Evolutionary conservation across 2,329 filamentous ascomycete genomes (phyloP), one percentile per base, ranked within the genome.

Genomic region (Cladosporium colombiae): DNA sequence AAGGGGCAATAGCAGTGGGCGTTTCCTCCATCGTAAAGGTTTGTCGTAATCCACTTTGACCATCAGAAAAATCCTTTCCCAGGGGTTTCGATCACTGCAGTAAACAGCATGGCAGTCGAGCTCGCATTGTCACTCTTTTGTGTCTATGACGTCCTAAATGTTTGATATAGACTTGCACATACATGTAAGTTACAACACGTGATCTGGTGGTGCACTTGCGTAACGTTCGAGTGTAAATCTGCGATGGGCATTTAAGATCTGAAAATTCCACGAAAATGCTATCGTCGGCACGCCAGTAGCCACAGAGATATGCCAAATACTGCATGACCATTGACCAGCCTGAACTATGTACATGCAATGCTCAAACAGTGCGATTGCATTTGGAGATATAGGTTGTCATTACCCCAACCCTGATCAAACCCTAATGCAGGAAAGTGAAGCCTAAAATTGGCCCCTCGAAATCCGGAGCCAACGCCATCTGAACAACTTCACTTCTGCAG

Each of bases 401-500:
- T 21, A 46, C 40, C 40, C 40, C 40, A 46, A 46, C 40, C 40
- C 40, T 21, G 40, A 46, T 10, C n/a, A 16, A 46, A 46, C 40
- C 40, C 40, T 46, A 46, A 21, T 11, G n/a, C 40, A 11, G 18
- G 35, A 40, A 40, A 40, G 40, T 46, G n/a, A 46, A 46, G 40
- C n/a, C 40, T 46, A 46, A 46, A 46, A 46, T 46, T 46, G 40
- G 40, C 40, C n/a, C n/a, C n/a, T 46, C 27, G 52, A 55, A 55
- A 55, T 29, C 31, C 52, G 27, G 50, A 29, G 50, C 25, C 8
- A 55, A 33, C 52, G 52, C 52, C 52, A 55, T 31, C 50, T 18
- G 50, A 55, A 55, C 52, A 21, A n/a, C 52, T 55, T 55, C 52
- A 55, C 52, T 55, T 55, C 27, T 13, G 8, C 4, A 55, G 25